Conservation (phyloP, 225 moss, liverwort and hornwort genomes). For the Pleurozium schreberi region DNA sequence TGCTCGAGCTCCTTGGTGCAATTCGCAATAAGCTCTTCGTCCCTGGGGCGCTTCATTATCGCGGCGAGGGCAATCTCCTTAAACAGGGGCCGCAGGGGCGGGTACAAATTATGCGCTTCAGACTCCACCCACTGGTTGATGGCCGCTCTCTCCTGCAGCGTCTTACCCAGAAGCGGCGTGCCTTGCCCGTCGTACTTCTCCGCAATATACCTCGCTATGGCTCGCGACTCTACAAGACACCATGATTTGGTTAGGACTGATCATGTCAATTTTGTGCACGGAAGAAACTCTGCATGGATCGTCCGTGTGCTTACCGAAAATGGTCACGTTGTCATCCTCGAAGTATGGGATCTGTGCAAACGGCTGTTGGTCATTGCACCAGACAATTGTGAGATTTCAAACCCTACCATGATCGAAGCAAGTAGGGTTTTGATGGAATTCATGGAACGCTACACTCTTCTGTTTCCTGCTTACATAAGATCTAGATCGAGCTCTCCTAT, state of each 20-base stretch:
- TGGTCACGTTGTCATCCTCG: conserved; percentile 22
- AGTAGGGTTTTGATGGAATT: neutral
- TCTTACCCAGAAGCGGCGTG: conserved; percentile 47
- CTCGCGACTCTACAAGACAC: conserved; percentile 46
- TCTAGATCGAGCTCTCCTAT: neutral
- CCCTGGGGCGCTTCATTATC: conserved; percentile 4
- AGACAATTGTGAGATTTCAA: neutral
- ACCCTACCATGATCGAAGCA: neutral
- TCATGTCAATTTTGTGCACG: neutral
- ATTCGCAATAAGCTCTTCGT: conserved; percentile 16
- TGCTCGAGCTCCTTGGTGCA: conserved; percentile 28
- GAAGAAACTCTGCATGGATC: neutral
- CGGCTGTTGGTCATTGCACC: conserved; percentile 9
- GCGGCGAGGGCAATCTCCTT: conserved; percentile 28
- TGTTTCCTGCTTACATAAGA: neutral
- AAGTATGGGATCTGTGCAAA: conserved; percentile 23
- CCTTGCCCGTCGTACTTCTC: conserved; percentile 57
- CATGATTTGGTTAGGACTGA: neutral
- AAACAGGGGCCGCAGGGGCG: conserved; percentile 19
- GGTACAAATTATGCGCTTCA: conserved; percentile 53
- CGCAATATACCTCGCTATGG: conserved; percentile 61
- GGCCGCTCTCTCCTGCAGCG: conserved; percentile 36
- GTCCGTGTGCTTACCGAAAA: conserved; percentile 8
- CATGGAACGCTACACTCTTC: neutral
- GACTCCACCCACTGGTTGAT: conserved; percentile 77